These are phyloP conservation scores for Penicillium freii DNA, from an alignment of 2,329 filamentous ascomycete genomes.

Conservation along the genomic window DNA sequence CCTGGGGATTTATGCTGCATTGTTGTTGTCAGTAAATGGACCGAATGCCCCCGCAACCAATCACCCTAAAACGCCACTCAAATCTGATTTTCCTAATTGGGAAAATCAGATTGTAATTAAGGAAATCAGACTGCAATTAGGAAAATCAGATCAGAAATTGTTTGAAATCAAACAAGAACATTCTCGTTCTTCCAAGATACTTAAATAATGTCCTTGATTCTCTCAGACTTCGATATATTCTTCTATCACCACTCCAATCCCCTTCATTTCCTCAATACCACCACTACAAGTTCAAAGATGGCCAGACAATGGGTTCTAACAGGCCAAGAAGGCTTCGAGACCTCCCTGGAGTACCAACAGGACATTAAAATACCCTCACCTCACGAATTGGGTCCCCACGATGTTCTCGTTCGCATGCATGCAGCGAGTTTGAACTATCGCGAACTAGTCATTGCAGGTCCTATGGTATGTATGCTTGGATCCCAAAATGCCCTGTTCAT, in stretches of 20 bases:
- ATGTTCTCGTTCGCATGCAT: conserved; percentile 1
- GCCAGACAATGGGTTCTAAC: conserved; percentile 35
- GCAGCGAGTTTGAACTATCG: conserved; percentile 2
- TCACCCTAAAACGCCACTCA: neutral
- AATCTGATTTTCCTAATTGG: conserved; percentile 4
- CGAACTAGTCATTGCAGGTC: conserved; percentile 4
- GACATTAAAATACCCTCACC: conserved; percentile 4
- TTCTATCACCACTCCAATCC: neutral
- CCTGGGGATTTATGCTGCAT: neutral
- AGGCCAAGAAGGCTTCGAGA: conserved; percentile 37
- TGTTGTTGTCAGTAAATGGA: neutral
- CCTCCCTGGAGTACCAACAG: conserved; percentile 35
- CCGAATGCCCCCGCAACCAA: neutral
- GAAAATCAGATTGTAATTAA: conserved; percentile 1
- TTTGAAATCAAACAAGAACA: neutral
- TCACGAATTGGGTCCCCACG: neutral
- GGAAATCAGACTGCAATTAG: neutral
- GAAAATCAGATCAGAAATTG: neutral
- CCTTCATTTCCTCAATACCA: neutral
- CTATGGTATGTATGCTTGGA: neutral
- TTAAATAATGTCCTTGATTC: neutral
- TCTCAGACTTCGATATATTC: neutral
- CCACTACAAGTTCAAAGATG: conserved; percentile 20
- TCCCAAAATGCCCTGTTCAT: neutral
- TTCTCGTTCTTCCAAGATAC: neutral